Percentiles rank a stretch among this genome's conserved stretches.
Conservation (phyloP, 1,139 yeast species). For the Saccharomyces pastorianus region DNA sequence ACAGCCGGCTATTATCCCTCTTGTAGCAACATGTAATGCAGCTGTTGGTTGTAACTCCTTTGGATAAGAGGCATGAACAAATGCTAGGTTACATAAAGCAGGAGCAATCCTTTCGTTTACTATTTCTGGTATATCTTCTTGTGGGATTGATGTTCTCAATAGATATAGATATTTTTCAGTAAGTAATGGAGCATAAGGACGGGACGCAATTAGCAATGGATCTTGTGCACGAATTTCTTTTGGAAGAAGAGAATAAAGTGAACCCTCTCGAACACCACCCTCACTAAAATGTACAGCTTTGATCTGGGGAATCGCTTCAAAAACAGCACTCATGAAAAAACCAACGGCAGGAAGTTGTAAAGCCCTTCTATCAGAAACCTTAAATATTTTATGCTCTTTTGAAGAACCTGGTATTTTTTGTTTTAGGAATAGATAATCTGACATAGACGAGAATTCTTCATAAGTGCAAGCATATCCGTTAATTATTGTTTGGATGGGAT, state of each 20-base stretch:
- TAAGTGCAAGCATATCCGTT: conserved; percentile 54
- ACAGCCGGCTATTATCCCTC: conserved; percentile 60
- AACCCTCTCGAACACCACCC: conserved; percentile 69
- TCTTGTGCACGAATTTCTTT: conserved; percentile 49
- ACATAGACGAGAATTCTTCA: conserved; percentile 40
- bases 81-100: conserved; percentile 60
- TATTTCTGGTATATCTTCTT: conserved; percentile 44
- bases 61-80: conserved; percentile 63
- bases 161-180: conserved; percentile 45
- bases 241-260: conserved; percentile 51
- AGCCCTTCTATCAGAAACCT: conserved; percentile 54
- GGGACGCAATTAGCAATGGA: conserved; percentile 54
- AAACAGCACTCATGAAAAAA: conserved; percentile 48
- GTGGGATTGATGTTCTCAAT: conserved; percentile 46
- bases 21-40: conserved; percentile 56
- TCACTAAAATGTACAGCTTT: conserved; percentile 57
- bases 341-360: conserved; percentile 59
- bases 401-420: conserved; percentile 34
- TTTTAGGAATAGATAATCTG: conserved; percentile 43
- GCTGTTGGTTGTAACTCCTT: conserved; percentile 65
- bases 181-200: conserved; percentile 55
- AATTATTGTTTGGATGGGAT: conserved; percentile 53
- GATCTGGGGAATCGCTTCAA: conserved; percentile 48
- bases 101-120: conserved; percentile 51
- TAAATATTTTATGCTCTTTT: conserved; percentile 38